Evolutionary conservation across 1,284 basidiomycete species (phyloP).

Genomic region (Uromyces viciae-fabae): DNA sequence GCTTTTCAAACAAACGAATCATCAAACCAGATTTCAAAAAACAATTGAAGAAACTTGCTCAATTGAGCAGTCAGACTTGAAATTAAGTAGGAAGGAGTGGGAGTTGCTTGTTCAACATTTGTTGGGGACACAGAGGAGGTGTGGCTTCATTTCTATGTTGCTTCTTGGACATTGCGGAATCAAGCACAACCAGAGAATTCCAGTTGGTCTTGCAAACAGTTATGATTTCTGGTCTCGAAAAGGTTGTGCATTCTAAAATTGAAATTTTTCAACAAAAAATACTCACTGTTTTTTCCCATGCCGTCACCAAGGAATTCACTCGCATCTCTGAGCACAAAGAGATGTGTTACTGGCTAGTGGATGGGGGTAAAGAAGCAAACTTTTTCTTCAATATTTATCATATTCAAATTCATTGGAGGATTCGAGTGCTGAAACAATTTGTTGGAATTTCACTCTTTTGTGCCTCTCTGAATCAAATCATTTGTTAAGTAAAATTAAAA

Average conservation of each 20-base stretch:
- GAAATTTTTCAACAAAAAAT: slow-evolving; percentile 88
- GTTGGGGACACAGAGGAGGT: slow-evolving; percentile 75
- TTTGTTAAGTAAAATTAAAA: too few species aligned
- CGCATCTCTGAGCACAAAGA: slow-evolving; percentile 67
- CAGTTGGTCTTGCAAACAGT: slow-evolving; percentile 61
- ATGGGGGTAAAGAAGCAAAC: slow-evolving; percentile 87
- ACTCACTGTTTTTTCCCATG: slow-evolving; percentile 72
- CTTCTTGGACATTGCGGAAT: slow-evolving; percentile 66
- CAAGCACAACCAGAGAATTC: slow-evolving; percentile 50
- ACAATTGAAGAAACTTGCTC: slow-evolving; percentile 72
- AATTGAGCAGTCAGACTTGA: slow-evolving; percentile 64
- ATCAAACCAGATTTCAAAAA: slow-evolving; percentile 92
- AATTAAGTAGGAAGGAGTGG: slow-evolving; percentile 68
- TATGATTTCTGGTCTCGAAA: slow-evolving; percentile 77
- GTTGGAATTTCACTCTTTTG: too few species aligned
- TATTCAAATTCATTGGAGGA: slow-evolving; percentile 85
- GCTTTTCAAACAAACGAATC: slow-evolving; percentile 73
- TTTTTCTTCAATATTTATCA: slow-evolving; percentile 97
- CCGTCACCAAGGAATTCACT: slow-evolving; percentile 65
- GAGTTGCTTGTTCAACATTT: slow-evolving; percentile 77
- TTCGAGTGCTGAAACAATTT: slow-evolving; percentile 78
- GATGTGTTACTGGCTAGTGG: slow-evolving; percentile 75
- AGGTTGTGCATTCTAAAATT: slow-evolving; percentile 70
- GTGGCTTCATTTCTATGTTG: slow-evolving; percentile 72
- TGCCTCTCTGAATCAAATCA: too few species aligned